Evolutionary conservation across 2,329 filamentous ascomycete genomes (phyloP), one percentile per base, ranked within the genome.

Genomic region (Ceratocystis albifundus): DNA sequence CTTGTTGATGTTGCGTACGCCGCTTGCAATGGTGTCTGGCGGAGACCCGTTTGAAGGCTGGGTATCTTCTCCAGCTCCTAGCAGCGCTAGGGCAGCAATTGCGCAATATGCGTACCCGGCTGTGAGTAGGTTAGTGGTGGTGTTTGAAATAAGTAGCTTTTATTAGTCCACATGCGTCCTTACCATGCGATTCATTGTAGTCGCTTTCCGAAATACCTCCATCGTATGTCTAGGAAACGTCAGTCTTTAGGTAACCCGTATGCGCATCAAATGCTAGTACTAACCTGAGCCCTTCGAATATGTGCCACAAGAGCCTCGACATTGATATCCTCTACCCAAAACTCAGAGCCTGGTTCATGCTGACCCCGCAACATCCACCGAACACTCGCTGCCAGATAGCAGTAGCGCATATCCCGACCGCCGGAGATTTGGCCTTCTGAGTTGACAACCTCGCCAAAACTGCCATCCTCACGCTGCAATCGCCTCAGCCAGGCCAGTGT

Each of bases 91-190:
- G 3, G 90, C 88, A 10, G 84, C 86, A 65, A 96, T 82, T 6
- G 88, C 91, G 75, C 91, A 96, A 78, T 92, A 96, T 8, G 90
- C 91, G 74, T 96, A 93, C 22, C 94, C 94, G 70, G 90, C 89
- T 67, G 17, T 41, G 32, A 59, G 12, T 10, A 22, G 17, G 36
- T 63, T 46, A 64, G 65, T 25, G 25, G 17, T 15, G 41, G n/a
- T 91, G n/a, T 17, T 5, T 64, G 36, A 44, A 41, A 50, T n/a
- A 57, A 68, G 65, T 44, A 3, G 48, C 10, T 20, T 10, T 6
- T 53, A 20, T 6, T 53, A 20, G 20, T 53, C 0, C 7, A 3
- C 20, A 32, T 6, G 6, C 66, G 20, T 46, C 59, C 80, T 62
- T 79, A 89, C 87, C 88, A 72, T 96, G 91, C 44, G 90, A 87